Base-by-base conservation (phyloP, 2,329 filamentous ascomycete species). In the Phialophora expanda region DNA sequence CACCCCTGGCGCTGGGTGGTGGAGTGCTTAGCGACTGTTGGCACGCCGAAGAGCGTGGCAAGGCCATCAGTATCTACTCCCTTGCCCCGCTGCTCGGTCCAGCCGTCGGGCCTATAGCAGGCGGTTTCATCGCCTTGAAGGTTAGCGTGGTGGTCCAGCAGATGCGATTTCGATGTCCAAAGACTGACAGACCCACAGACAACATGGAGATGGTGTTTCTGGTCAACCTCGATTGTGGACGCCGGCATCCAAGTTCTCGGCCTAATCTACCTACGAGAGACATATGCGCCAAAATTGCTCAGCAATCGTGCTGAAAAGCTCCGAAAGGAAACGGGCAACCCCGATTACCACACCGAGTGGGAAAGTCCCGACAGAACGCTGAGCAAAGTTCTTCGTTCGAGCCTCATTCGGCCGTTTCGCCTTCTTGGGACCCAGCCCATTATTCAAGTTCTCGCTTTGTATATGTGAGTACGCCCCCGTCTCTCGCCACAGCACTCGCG, bases 191-290 rank as follows among this genome's bases (percentile, higher is more conserved):
- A 84, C 20, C 17, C 11, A 44, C 32, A 69, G 79, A 86, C 83
- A 7, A 87, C 84, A 0, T 92, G 90, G 90, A 83, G 89, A 46
- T 92, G 90, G 90, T 85, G 87, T 7, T 92, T 92, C 78, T 90
- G 85, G 77, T 81, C 86, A 0, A 89, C 87, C 0, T 86, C 86
- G 0, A 88, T 91, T 64, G 80, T 80, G 26, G 86, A 87, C 64
- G 88, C 81, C 1, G 65, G 86, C 12, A 84, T 92, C 58, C 88
- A 90, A 73, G 66, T 83, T 11, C 77, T 84, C 7, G 89, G 89
- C 4, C 75, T 90, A 56, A 84, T 88, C 74, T 83, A 88, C 69
- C 80, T 88, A 0, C 82, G 83, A 62, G 89, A 91, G 74, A 90
- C 88, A 1, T 90, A 90, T 75, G 85, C 83, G 0, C 87, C 89